Evolutionary conservation across 768 basidiomycete species (phyloP).

Genomic region (Hygrophorus pudorinus): DNA sequence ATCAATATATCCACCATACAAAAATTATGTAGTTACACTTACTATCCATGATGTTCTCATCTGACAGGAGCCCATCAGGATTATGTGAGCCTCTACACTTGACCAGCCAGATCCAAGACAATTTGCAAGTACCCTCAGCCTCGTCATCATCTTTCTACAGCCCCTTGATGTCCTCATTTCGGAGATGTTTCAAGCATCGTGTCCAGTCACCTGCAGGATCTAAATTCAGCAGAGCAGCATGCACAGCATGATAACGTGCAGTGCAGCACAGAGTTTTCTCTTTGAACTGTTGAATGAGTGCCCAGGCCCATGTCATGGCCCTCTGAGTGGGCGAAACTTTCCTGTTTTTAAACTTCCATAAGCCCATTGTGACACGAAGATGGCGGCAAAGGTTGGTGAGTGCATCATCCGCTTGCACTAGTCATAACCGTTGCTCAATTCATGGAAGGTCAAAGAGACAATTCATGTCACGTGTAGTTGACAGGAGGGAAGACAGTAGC

Average conservation of each 20-base stretch:
- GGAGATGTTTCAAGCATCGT: background rate
- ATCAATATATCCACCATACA: constrained; percentile 2
- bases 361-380: constrained; percentile 4
- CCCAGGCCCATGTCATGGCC: constrained; percentile 4
- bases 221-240: background rate
- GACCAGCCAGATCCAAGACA: constrained; percentile 7
- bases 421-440: constrained; percentile 3
- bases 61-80: background rate
- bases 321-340: constrained; percentile 6
- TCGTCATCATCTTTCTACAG: background rate
- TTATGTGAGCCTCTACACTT: background rate
- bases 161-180: background rate
- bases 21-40: background rate
- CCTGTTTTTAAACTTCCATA: constrained; percentile 7
- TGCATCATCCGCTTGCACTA: constrained; percentile 11
- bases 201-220: background rate
- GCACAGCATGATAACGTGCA: constrained; percentile 2
- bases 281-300: constrained; percentile 1
- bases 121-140: background rate
- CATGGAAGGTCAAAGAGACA: background rate
- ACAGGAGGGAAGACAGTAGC: constrained; percentile 1
- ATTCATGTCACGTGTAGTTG: background rate
- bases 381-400: constrained; percentile 7
- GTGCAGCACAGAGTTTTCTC: background rate
- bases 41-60: background rate